A percentile compares a stretch with the other conserved stretches of the same genome.
Conservation (phyloP, 2,329 filamentous ascomycete species). For the Arthrinium phaeospermum region DNA sequence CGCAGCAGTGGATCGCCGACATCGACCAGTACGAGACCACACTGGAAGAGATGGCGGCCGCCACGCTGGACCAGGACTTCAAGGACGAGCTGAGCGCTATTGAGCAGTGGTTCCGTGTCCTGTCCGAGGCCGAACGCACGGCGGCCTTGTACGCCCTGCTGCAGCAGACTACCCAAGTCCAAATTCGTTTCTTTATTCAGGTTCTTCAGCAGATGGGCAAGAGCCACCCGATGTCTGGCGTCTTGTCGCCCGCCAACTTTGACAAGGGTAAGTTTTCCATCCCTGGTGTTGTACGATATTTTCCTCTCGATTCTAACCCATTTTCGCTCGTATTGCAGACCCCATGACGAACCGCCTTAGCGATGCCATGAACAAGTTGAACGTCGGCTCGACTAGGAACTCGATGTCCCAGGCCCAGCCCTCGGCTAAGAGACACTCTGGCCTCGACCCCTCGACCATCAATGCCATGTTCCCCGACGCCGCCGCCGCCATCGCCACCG, state of each 20-base stretch:
- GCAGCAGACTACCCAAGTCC: constrained; percentile 98
- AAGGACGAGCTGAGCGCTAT: constrained; percentile 99
- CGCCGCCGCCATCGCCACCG: constrained; percentile 95
- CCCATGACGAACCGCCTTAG: constrained; percentile 95
- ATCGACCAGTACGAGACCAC: constrained; percentile 99
- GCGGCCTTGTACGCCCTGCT: constrained; percentile 93
- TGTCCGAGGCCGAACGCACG: constrained; percentile 95
- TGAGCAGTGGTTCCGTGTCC: constrained; percentile 98
- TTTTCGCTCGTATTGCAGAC: constrained; percentile 59
- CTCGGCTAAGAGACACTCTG: constrained; percentile 87
- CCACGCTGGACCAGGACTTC: constrained; percentile 98
- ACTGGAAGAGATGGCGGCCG: constrained; percentile 97
- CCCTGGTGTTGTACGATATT: neutral
- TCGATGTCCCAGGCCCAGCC: constrained; percentile 82
- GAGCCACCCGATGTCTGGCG: constrained; percentile 94
- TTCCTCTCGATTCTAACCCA: constrained; percentile 24
- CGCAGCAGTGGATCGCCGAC: constrained; percentile 98
- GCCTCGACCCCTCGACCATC: constrained; percentile 90
- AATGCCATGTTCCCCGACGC: constrained; percentile 99
- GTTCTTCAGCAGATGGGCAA: constrained; percentile 99
- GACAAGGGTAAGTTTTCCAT: constrained; percentile 77
- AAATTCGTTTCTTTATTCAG: constrained; percentile 99
- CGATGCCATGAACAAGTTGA: constrained; percentile 96
- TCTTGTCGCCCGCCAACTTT: constrained; percentile 93
- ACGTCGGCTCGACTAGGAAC: constrained; percentile 84